A percentile compares a stretch with the other conserved stretches of the same genome.
Evolutionary conservation across 2,329 filamentous ascomycete species (phyloP).

Genomic region (Didymellaceae sp.): DNA sequence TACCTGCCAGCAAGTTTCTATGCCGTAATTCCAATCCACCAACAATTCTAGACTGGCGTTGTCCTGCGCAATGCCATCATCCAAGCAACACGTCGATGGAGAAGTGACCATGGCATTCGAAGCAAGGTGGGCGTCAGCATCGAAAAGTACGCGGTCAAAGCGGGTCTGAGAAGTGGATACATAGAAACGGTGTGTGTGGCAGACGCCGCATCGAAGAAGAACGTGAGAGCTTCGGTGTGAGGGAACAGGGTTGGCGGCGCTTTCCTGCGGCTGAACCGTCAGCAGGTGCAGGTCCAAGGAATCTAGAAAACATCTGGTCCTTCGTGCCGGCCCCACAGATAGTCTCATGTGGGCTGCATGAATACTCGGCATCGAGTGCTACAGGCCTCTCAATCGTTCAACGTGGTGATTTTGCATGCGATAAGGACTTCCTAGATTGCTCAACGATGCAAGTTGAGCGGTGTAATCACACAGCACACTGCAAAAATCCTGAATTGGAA

Average conservation of each 20-base stretch:
- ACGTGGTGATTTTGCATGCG: conserved; percentile 21
- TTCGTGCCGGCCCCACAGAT: conserved; percentile 32
- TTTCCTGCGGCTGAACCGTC: conserved; percentile 32
- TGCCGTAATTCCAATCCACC: conserved; percentile 29
- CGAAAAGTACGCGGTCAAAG: conserved; percentile 20
- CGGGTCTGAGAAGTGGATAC: conserved; percentile 14
- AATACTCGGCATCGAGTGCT: conserved; percentile 10
- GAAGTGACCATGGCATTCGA: conserved; percentile 3
- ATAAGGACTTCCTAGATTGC: conserved; percentile 1
- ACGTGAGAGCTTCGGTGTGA: conserved; percentile 24
- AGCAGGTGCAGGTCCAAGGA: conserved; percentile 31
- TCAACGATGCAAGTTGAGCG: conserved; percentile 1
- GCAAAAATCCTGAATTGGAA: conserved; percentile 17
- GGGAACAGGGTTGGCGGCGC: conserved; percentile 31
- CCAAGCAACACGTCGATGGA: conserved; percentile 5
- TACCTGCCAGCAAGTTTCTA: conserved; percentile 15
- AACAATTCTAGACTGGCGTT: conserved; percentile 14
- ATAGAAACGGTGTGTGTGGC: conserved; percentile 20
- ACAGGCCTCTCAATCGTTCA: conserved; percentile 19
- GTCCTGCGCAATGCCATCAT: conserved; percentile 33
- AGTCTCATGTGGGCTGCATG: conserved; percentile 22
- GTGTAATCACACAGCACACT: conserved; percentile 11
- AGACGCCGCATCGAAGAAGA: conserved; percentile 16
- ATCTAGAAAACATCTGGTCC: conserved; percentile 33
- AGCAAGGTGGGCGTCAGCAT: conserved; percentile 8